Percentiles rank a stretch among this genome's conserved stretches.
Conservation (phyloP, 176 grass and related monocot species). For the Aegilops speltoides region DNA sequence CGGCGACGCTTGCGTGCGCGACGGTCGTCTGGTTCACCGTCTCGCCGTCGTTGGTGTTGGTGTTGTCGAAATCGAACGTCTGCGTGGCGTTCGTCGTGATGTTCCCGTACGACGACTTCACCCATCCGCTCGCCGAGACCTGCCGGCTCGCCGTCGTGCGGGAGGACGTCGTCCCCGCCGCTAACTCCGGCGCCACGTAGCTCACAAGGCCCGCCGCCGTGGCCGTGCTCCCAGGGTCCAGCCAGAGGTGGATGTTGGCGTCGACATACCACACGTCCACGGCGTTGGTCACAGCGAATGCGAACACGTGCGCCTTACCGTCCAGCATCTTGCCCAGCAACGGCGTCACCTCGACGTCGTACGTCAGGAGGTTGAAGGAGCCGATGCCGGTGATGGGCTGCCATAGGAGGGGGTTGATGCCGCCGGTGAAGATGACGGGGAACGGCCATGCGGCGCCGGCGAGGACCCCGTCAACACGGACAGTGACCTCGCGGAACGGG, state of each 20-base stretch:
- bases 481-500: conserved; percentile 62
- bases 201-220: not conserved
- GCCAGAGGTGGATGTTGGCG: not conserved
- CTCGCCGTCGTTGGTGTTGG: not conserved
- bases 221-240: not conserved
- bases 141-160: not conserved
- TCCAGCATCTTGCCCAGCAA: not conserved
- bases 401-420: not conserved
- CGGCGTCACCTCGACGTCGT: not conserved
- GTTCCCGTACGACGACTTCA: not conserved
- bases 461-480: conserved; percentile 44
- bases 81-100: not conserved
- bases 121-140: not conserved
- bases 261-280: not conserved
- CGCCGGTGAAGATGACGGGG: not conserved
- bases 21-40: not conserved
- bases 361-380: not conserved
- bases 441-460: conserved; percentile 36
- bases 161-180: not conserved
- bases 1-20: not conserved
- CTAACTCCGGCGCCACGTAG: not conserved
- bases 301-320: not conserved
- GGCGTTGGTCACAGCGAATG: not conserved
- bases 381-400: not conserved
- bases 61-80: not conserved